Conservation (phyloP, 345 rosid species). For the Eucalyptus pauciflora region DNA sequence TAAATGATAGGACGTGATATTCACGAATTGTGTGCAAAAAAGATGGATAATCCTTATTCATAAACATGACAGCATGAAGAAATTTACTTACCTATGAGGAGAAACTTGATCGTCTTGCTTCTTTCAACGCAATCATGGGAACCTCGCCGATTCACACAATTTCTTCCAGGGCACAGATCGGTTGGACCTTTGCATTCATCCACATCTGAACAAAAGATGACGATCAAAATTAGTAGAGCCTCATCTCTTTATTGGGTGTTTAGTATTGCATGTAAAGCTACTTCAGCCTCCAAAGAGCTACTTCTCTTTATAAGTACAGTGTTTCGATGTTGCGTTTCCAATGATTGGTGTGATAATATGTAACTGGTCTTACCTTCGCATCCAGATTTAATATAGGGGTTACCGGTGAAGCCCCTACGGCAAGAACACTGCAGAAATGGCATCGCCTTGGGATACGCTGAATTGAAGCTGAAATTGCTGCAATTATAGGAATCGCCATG, state of each 20-base stretch:
- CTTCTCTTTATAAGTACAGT: background rate
- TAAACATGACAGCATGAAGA: background rate
- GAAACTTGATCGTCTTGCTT: background rate
- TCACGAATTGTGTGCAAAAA: background rate
- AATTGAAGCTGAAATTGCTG: background rate
- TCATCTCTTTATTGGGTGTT: background rate
- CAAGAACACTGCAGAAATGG: background rate
- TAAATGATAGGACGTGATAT: background rate
- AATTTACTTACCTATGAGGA: background rate
- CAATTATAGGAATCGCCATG: background rate
- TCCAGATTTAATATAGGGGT: background rate
- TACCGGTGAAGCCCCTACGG: background rate
- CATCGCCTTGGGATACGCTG: background rate
- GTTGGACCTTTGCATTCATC: background rate
- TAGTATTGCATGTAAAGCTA: background rate
- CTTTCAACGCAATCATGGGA: background rate
- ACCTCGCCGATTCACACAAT: background rate
- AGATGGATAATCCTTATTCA: background rate
- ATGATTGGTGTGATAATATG: background rate
- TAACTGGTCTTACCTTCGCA: background rate
- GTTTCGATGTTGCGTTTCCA: background rate
- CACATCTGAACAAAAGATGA: background rate
- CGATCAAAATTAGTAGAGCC: background rate
- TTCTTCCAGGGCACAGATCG: background rate
- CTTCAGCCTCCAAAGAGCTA: fast-evolving